A percentile compares a stretch with the other conserved stretches of the same genome.
These are phyloP conservation scores for Quercus phellos DNA, from an alignment of 331 rosid species.

Conservation along the genomic window DNA sequence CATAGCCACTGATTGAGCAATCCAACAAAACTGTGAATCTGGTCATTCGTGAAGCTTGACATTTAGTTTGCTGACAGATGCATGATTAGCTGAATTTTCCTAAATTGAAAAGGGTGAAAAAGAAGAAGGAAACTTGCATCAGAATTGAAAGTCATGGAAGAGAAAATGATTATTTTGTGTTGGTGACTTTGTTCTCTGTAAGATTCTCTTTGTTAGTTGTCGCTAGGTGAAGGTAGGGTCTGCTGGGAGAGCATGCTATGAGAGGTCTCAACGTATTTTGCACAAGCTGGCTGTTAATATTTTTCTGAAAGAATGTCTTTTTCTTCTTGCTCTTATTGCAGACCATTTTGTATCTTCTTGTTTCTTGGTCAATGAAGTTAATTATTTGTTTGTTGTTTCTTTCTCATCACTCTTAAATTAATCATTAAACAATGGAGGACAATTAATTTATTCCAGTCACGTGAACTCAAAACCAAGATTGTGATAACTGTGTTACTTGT, in stretches of 20 bases:
- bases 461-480: background rate
- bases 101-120: background rate
- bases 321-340: slow-evolving; percentile 13
- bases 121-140: slow-evolving; percentile 11
- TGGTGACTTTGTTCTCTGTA: slow-evolving; percentile 7
- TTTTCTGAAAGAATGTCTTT: slow-evolving; percentile 9
- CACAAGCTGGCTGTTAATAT: slow-evolving; percentile 11
- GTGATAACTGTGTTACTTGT: too few species aligned
- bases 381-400: slow-evolving; percentile 17
- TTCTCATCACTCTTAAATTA: background rate
- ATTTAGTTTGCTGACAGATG: slow-evolving; percentile 11
- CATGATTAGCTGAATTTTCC: background rate
- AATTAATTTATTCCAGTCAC: background rate
- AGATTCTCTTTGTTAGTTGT: slow-evolving; percentile 8
- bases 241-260: slow-evolving; percentile 21
- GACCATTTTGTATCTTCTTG: background rate
- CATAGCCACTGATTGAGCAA: slow-evolving; percentile 45
- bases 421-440: background rate
- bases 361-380: slow-evolving; percentile 9
- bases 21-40: slow-evolving; percentile 18
- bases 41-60: slow-evolving; percentile 32
- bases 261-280: slow-evolving; percentile 1
- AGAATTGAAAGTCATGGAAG: slow-evolving; percentile 21
- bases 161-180: slow-evolving; percentile 27
- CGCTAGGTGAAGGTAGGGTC: slow-evolving; percentile 15